A percentile compares a stretch with the other conserved stretches of the same genome.
phyloP scores from a whole-genome alignment of 2,329 filamentous ascomycete genomes.

The Zopfia rhizophila region DNA sequence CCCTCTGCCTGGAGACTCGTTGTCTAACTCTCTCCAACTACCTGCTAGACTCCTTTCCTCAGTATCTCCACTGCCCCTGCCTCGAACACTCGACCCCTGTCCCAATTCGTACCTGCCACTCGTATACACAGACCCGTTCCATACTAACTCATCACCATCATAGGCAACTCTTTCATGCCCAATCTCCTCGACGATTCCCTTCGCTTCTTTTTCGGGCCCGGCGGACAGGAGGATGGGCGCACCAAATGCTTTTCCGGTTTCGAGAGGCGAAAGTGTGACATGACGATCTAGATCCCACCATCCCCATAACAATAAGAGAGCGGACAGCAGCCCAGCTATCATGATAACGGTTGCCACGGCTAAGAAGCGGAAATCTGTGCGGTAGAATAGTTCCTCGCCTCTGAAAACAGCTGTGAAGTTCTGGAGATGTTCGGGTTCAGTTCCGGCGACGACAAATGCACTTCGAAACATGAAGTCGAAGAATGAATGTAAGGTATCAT shows the following conservation, averaged over 20 bases:
- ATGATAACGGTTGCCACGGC: conserved; percentile 18
- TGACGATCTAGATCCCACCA: conserved; percentile 25
- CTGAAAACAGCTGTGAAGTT: conserved; percentile 11
- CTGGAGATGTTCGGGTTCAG: conserved; percentile 11
- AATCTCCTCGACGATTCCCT: conserved; percentile 20
- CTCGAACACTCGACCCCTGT: neutral
- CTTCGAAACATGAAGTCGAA: conserved; percentile 23
- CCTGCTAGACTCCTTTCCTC: too few relatives aligned
- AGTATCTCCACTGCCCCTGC: neutral
- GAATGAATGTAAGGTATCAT: conserved; percentile 7
- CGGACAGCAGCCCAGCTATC: conserved; percentile 17
- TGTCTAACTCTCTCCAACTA: too few relatives aligned
- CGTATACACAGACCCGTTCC: conserved; percentile 24
- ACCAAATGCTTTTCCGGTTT: conserved; percentile 28
- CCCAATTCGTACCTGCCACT: conserved; percentile 10
- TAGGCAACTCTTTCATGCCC: conserved; percentile 25
- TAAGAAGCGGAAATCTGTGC: conserved; percentile 21
- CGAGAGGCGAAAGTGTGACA: conserved; percentile 23
- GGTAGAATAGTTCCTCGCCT: conserved; percentile 18
- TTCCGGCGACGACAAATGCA: conserved; percentile 1
- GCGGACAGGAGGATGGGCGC: conserved; percentile 21
- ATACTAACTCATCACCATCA: conserved; percentile 26
- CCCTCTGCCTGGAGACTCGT: neutral
- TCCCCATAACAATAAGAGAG: conserved; percentile 21
- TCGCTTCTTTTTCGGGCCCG: conserved; percentile 20